These are phyloP conservation scores for Lomentospora prolificans DNA, from an alignment of 2,329 filamentous ascomycete genomes.

Conservation along the genomic window DNA sequence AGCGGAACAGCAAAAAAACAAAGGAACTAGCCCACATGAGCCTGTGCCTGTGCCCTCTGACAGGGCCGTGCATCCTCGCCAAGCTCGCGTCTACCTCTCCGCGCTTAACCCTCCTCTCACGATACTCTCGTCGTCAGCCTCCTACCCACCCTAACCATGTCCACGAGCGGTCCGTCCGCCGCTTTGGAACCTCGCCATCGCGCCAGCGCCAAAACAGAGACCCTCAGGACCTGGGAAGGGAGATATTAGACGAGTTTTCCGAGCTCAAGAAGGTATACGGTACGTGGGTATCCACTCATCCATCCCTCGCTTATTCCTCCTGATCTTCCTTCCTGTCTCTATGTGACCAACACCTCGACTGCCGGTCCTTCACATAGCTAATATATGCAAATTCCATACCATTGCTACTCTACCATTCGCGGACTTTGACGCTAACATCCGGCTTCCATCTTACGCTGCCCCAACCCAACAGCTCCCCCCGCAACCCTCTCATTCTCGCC, in stretches of 20 bases:
- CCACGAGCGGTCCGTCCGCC: neutral
- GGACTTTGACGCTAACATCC: no score
- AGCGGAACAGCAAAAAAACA: neutral
- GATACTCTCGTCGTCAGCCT: neutral
- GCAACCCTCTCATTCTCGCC: conserved; percentile 53
- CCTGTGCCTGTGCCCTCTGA: neutral
- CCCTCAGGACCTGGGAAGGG: conserved; percentile 7
- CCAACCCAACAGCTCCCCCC: conserved; percentile 25
- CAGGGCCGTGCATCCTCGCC: neutral
- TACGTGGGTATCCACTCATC: neutral
- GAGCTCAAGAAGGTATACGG: conserved; percentile 9
- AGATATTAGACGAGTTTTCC: conserved; percentile 11
- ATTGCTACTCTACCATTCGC: no score
- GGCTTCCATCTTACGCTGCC: neutral
- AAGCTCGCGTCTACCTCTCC: neutral
- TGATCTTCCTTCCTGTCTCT: neutral
- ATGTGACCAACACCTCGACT: neutral
- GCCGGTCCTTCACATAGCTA: no score
- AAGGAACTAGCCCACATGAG: neutral
- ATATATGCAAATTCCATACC: no score
- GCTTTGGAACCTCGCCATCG: neutral
- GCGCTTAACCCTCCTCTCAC: conserved; percentile 1
- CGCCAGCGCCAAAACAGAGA: neutral
- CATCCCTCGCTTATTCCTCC: neutral
- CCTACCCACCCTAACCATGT: neutral